Conservation (phyloP, 139 green algal genomes). For the Chlorella sp. region DNA sequence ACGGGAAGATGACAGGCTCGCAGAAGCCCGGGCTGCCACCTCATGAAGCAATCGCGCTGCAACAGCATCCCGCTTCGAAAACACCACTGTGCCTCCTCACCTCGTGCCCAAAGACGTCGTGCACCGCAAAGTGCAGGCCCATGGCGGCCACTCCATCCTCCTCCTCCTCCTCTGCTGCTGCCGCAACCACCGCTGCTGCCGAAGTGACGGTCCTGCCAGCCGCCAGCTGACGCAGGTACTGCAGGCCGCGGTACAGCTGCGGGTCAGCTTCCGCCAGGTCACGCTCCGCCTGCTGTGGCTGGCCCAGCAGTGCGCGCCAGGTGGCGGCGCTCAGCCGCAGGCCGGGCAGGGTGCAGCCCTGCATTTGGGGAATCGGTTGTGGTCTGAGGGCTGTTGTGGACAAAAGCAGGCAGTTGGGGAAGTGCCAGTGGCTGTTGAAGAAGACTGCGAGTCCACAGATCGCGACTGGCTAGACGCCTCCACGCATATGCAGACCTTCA, state of each 20-base stretch:
- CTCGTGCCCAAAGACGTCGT: neutral
- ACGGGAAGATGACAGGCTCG: too few species aligned
- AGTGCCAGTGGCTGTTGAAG: too few species aligned
- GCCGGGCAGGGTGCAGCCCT: slow-evolving; percentile 43
- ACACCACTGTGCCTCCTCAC: too few species aligned
- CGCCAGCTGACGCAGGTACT: neutral
- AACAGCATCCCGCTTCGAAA: too few species aligned
- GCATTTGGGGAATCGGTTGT: neutral
- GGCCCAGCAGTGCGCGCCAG: slow-evolving; percentile 36
- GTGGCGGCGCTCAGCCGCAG: slow-evolving; percentile 26
- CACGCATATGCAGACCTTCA: too few species aligned
- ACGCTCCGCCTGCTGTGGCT: slow-evolving; percentile 2
- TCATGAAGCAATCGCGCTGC: too few species aligned
- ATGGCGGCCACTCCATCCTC: neutral
- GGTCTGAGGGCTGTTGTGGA: neutral
- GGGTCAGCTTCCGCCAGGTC: slow-evolving; percentile 34
- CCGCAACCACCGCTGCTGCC: too few species aligned
- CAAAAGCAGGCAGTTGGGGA: too few species aligned
- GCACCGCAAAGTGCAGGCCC: slow-evolving; percentile 24
- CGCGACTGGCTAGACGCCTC: too few species aligned
- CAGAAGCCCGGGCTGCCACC: too few species aligned
- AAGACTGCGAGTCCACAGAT: too few species aligned
- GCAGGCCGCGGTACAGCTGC: slow-evolving; percentile 2
- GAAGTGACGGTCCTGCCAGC: neutral
- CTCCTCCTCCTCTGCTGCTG: too few species aligned